These are phyloP conservation scores for Pseudocercospora musae DNA, from an alignment of 2,329 filamentous ascomycete genomes.

Conservation along the genomic window DNA sequence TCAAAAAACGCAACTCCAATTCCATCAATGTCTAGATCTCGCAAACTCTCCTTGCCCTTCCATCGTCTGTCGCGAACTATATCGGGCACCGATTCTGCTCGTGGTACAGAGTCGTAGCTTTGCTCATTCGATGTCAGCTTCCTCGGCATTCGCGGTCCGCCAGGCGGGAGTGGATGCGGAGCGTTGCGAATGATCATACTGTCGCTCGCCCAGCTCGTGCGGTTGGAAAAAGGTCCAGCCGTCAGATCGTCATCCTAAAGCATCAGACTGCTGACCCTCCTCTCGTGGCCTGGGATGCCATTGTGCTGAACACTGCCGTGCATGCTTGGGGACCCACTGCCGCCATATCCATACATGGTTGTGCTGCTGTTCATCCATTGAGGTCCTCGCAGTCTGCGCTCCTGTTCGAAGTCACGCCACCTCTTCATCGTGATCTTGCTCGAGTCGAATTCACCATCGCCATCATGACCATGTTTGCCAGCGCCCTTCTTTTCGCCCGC, in stretches of 20 bases:
- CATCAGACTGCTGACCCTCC: conserved; percentile 23
- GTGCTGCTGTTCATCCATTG: conserved; percentile 15
- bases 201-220: not conserved
- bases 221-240: not conserved
- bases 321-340: conserved; percentile 14
- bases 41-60: not conserved
- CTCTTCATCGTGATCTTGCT: conserved; percentile 99
- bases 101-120: not conserved
- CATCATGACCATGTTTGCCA: conserved; percentile 56
- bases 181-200: not conserved
- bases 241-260: conserved; percentile 11
- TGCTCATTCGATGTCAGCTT: not conserved
- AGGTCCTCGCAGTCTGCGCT: conserved; percentile 28
- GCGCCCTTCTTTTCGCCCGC: conserved; percentile 85
- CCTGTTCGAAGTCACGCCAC: conserved; percentile 93
- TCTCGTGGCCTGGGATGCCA: conserved; percentile 22
- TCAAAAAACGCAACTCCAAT: not conserved
- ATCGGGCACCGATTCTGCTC: not conserved
- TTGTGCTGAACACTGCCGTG: conserved; percentile 4
- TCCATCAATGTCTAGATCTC: not conserved
- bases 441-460: conserved; percentile 95
- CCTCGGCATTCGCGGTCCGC: not conserved
- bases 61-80: not conserved
- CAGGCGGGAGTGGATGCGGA: not conserved
- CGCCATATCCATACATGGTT: conserved; percentile 14